Evolutionary conservation across 2,329 filamentous ascomycete species (phyloP).

Genomic region (Diaporthe vaccinii): DNA sequence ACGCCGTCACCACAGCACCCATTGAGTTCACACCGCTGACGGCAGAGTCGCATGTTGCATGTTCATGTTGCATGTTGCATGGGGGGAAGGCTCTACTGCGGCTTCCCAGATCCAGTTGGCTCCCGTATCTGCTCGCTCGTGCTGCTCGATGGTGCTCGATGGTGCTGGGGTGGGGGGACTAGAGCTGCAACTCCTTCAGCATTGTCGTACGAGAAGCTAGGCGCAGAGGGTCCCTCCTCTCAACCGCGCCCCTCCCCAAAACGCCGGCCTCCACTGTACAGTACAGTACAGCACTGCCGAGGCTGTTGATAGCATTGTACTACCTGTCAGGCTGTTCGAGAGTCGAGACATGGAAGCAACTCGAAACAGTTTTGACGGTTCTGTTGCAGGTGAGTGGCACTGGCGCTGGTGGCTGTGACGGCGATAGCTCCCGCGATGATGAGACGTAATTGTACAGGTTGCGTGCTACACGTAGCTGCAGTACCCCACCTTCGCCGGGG

Average conservation of each 20-base stretch:
- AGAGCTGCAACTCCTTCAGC: constrained; percentile 18
- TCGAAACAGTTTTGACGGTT: constrained; percentile 17
- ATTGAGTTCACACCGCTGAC: constrained; percentile 31
- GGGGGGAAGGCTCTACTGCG: constrained; percentile 1
- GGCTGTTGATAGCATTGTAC: background rate
- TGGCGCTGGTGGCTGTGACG: background rate
- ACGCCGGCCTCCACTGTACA: background rate
- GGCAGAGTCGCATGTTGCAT: constrained; percentile 28
- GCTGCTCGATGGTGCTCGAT: constrained; percentile 3
- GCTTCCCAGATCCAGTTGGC: constrained; percentile 23
- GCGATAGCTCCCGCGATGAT: background rate
- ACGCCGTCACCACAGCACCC: background rate
- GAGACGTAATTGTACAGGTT: constrained; percentile 27
- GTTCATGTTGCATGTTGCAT: constrained; percentile 12
- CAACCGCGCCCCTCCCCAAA: background rate
- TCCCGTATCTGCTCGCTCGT: constrained; percentile 9
- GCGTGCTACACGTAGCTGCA: constrained; percentile 22
- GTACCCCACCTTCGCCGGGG: constrained; percentile 4
- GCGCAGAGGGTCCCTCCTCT: background rate
- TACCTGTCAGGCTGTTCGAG: background rate
- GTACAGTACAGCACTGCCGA: background rate
- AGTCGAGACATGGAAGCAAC: constrained; percentile 2
- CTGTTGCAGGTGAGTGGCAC: background rate
- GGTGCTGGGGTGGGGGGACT: background rate
- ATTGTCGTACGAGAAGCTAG: constrained; percentile 19